phyloP scores from a whole-genome alignment of 2,329 filamentous ascomycete species.

The Hymenoscyphus infarciens region DNA sequence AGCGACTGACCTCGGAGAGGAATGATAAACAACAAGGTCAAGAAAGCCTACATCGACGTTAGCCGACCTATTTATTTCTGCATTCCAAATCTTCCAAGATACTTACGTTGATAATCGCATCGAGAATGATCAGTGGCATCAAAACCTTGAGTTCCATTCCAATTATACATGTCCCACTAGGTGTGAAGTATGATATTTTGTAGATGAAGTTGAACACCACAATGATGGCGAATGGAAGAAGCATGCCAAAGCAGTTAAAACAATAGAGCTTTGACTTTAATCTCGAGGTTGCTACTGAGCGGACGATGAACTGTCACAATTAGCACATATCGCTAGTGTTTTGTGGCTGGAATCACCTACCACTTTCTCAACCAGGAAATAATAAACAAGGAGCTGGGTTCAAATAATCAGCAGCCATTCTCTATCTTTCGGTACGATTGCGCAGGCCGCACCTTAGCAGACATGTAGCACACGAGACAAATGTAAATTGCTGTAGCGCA shows the following conservation, averaged over 20 bases:
- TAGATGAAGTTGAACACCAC: conserved; percentile 41
- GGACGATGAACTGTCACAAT: conserved; percentile 36
- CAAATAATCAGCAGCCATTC: neutral
- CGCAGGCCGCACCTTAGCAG: conserved; percentile 10
- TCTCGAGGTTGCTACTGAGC: conserved; percentile 36
- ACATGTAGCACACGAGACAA: conserved; percentile 37
- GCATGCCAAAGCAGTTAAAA: conserved; percentile 58
- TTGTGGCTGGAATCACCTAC: conserved; percentile 47
- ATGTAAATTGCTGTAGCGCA: conserved; percentile 58
- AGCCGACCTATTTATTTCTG: neutral
- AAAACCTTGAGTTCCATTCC: conserved; percentile 56
- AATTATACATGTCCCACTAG: conserved; percentile 53
- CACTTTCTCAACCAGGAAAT: conserved; percentile 62
- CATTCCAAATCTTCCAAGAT: neutral
- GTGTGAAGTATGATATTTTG: conserved; percentile 45
- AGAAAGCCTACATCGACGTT: neutral
- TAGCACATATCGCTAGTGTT: neutral
- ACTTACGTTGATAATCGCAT: conserved; percentile 58
- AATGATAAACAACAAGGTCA: conserved; percentile 20
- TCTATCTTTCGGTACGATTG: neutral
- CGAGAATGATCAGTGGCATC: conserved; percentile 58
- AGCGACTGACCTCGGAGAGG: conserved; percentile 18
- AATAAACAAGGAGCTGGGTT: conserved; percentile 47
- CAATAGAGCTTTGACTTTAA: conserved; percentile 55
- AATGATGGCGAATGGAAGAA: conserved; percentile 32